phyloP scores from a whole-genome alignment of 2,329 filamentous ascomycete genomes.

The Pseudogymnoascus sp. region DNA sequence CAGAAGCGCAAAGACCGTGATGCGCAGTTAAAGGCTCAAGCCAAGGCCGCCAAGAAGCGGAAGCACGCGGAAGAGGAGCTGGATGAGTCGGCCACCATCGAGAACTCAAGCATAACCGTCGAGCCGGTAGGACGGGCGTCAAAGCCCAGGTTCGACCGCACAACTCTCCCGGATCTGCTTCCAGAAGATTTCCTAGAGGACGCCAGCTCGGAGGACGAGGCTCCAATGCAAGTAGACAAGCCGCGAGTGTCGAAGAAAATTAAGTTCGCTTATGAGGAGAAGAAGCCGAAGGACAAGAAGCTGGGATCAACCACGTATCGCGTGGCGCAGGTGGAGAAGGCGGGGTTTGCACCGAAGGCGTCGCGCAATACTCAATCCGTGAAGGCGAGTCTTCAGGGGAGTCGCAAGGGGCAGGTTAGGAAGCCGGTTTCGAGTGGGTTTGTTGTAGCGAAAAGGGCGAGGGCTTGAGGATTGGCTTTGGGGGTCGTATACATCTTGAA shows the following conservation, averaged over 20 bases:
- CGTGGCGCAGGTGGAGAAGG: constrained; percentile 17
- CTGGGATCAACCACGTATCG: constrained; percentile 25
- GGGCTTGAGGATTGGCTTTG: background rate
- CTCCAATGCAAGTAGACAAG: background rate
- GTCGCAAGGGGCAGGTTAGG: constrained; percentile 2
- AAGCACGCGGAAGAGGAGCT: constrained; percentile 12
- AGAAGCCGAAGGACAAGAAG: constrained; percentile 22
- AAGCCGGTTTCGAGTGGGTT: background rate
- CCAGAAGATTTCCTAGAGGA: constrained; percentile 26
- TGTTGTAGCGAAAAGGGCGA: background rate
- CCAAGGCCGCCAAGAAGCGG: constrained; percentile 20
- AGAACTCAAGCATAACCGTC: background rate
- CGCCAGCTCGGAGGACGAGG: constrained; percentile 11
- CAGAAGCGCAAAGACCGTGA: constrained; percentile 25
- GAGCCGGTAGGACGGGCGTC: background rate
- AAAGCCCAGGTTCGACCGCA: constrained; percentile 2
- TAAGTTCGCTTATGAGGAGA: constrained; percentile 21
- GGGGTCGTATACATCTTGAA: background rate
- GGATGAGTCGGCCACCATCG: background rate
- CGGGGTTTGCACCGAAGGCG: constrained; percentile 23
- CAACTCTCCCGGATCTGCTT: constrained; percentile 21
- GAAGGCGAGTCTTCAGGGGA: constrained; percentile 18
- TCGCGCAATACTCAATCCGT: constrained; percentile 16
- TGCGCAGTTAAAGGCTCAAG: constrained; percentile 20
- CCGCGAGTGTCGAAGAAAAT: constrained; percentile 20